Conservation (phyloP, 2,329 filamentous ascomycete genomes). For the Pseudogymnoascus sp. region DNA sequence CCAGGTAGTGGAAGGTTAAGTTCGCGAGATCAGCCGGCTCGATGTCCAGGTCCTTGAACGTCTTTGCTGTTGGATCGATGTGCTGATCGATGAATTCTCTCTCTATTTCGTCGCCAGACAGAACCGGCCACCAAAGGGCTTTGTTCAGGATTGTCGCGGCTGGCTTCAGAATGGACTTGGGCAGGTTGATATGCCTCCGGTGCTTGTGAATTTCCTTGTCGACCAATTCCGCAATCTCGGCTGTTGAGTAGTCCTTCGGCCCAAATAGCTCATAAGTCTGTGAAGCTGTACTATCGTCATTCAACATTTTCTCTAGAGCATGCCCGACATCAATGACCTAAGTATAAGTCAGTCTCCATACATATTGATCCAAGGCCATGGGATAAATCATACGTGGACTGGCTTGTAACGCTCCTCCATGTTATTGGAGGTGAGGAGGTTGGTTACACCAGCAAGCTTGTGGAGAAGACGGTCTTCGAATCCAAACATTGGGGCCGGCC, state of each 20-base stretch:
- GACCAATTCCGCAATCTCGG: constrained; percentile 77
- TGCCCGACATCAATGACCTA: constrained; percentile 82
- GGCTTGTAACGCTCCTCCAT: constrained; percentile 88
- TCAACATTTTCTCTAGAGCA: constrained; percentile 81
- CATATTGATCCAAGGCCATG: neutral
- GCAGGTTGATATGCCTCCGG: constrained; percentile 84
- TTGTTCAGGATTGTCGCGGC: constrained; percentile 68
- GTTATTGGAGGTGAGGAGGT: constrained; percentile 83
- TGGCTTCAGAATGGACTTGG: constrained; percentile 71
- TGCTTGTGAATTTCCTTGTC: constrained; percentile 89
- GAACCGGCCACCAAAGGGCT: constrained; percentile 78
- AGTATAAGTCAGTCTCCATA: constrained; percentile 1
- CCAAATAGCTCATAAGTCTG: constrained; percentile 94
- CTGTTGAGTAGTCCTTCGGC: constrained; percentile 83
- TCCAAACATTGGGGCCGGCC: constrained; percentile 87
- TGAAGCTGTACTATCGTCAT: constrained; percentile 81
- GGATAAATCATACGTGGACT: constrained; percentile 60
- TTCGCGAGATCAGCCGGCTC: constrained; percentile 78
- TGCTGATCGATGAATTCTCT: constrained; percentile 87
- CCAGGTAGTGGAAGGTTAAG: constrained; percentile 89
- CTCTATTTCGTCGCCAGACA: constrained; percentile 79
- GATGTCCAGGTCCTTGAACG: constrained; percentile 87
- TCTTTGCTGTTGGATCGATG: constrained; percentile 87
- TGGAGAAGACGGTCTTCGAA: constrained; percentile 90
- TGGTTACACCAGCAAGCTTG: constrained; percentile 70